Evolutionary conservation across 176 grass and related monocot species (phyloP).

Genomic region (Musa schizocarpa): DNA sequence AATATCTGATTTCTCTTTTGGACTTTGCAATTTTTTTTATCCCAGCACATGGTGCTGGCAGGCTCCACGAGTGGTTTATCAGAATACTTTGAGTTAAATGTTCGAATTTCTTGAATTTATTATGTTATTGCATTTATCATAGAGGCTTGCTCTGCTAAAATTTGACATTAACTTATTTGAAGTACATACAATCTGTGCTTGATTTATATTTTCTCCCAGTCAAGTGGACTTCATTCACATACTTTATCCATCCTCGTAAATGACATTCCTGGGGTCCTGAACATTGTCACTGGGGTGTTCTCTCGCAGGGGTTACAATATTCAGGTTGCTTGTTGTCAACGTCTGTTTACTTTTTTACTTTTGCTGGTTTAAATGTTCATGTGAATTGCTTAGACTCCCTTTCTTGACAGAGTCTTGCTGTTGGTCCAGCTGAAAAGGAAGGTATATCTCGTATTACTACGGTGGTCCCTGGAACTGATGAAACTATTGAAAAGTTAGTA

Average conservation of each 20-base stretch:
- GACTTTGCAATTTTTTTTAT: neutral
- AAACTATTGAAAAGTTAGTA: conserved; percentile 74
- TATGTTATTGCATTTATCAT: neutral
- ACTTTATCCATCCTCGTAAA: conserved; percentile 92
- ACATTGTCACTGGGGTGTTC: conserved; percentile 89
- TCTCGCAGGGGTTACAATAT: conserved; percentile 98
- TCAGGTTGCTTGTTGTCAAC: conserved; percentile 44
- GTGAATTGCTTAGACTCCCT: neutral
- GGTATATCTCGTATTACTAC: conserved; percentile 86
- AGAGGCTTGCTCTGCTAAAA: neutral
- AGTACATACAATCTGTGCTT: neutral
- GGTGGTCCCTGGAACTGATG: conserved; percentile 78
- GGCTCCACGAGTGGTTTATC: neutral
- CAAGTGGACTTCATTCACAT: conserved; percentile 66
- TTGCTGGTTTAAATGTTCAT: conserved; percentile 9
- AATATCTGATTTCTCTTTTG: neutral
- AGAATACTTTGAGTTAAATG: neutral
- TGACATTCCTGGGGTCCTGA: conserved; percentile 83
- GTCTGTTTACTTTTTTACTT: conserved; percentile 1
- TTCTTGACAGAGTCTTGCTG: conserved; percentile 78
- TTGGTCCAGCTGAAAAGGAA: conserved; percentile 68
- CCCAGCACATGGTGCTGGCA: neutral
- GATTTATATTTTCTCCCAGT: conserved; percentile 30
- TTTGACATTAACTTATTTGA: neutral
- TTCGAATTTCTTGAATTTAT: neutral